Evolutionary conservation across 495 filamentous ascomycete species (phyloP).

Genomic region (Penicillium daleae): DNA sequence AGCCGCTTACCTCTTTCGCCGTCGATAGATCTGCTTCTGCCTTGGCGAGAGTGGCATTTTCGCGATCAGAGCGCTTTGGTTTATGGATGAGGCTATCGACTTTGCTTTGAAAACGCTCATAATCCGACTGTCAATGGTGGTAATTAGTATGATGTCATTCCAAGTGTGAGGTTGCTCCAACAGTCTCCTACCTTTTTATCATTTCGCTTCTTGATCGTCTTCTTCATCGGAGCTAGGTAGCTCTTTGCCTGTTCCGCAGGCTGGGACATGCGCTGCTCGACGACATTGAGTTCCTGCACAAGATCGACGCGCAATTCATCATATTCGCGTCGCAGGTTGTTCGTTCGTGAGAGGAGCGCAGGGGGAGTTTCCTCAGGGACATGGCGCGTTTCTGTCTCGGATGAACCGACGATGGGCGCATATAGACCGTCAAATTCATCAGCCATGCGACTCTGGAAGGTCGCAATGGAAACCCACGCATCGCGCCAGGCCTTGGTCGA

Average conservation of each 20-base stretch:
- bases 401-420: constrained; percentile 74
- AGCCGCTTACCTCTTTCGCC: constrained; percentile 62
- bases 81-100: constrained; percentile 75
- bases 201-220: constrained; percentile 89
- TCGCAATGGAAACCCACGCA: constrained; percentile 77
- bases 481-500: constrained; percentile 83
- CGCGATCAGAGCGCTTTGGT: constrained; percentile 69
- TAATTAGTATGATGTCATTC: neutral
- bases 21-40: constrained; percentile 74
- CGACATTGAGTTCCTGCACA: constrained; percentile 68
- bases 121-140: constrained; percentile 62
- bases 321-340: constrained; percentile 69
- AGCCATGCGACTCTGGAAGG: constrained; percentile 68
- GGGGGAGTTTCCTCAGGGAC: constrained; percentile 64
- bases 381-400: constrained; percentile 53
- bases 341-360: constrained; percentile 65
- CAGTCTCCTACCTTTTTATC: constrained; percentile 68
- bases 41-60: constrained; percentile 75
- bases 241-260: constrained; percentile 76
- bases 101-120: constrained; percentile 76
- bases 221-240: constrained; percentile 75
- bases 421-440: constrained; percentile 80
- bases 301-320: constrained; percentile 77
- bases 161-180: neutral
- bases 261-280: constrained; percentile 73